Percentiles rank a stretch among this genome's conserved stretches.
Conservation (phyloP, 2,329 filamentous ascomycete species). For the Alternaria atra region DNA sequence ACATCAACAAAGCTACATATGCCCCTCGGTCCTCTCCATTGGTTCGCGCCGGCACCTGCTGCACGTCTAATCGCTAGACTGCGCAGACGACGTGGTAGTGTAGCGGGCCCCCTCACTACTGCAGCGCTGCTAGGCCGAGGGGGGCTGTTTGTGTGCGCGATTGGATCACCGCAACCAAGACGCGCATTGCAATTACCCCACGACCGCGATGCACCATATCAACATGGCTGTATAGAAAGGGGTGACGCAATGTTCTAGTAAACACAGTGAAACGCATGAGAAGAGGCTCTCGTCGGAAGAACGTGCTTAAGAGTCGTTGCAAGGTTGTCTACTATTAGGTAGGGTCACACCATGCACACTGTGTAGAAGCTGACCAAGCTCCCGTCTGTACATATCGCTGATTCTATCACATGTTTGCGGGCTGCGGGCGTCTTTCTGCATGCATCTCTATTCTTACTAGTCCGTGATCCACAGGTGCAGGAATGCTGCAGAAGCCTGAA, state of each 20-base stretch:
- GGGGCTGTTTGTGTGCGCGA: constrained; percentile 27
- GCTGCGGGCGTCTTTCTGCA: neutral
- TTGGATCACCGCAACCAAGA: constrained; percentile 23
- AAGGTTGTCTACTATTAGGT: neutral
- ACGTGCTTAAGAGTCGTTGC: neutral
- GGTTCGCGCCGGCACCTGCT: constrained; percentile 17
- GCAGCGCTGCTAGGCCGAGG: constrained; percentile 14
- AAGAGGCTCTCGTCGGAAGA: neutral
- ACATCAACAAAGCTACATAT: constrained; percentile 27
- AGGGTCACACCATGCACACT: neutral
- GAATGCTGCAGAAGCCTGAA: neutral
- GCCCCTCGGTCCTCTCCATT: constrained; percentile 6
- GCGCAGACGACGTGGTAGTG: constrained; percentile 22
- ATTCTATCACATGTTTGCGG: neutral
- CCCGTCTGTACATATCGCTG: neutral
- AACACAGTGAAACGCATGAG: neutral
- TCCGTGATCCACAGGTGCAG: neutral
- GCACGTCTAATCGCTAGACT: constrained; percentile 24
- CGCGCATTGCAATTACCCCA: constrained; percentile 15
- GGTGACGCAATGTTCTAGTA: neutral
- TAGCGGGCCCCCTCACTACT: constrained; percentile 28
- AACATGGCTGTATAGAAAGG: neutral
- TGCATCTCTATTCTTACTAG: neutral
- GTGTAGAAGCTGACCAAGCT: neutral
- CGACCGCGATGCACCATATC: constrained; percentile 1